These are phyloP conservation scores for Candida sp. DNA, from an alignment of 1,139 yeast genomes.

Conservation along the genomic window DNA sequence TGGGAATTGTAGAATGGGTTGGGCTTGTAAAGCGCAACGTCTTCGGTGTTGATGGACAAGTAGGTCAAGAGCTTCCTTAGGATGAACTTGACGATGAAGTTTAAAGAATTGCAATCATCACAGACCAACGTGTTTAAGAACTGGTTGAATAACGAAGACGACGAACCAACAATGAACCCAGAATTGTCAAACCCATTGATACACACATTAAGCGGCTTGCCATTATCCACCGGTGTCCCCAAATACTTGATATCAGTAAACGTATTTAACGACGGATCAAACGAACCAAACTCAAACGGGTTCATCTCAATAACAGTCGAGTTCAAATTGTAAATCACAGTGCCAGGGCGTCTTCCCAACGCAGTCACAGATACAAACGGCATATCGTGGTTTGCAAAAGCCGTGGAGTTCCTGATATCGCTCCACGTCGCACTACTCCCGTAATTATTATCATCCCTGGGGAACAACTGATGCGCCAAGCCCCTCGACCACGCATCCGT, in stretches of 20 bases:
- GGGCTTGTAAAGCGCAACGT: conserved; percentile 48
- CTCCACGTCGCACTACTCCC: conserved; percentile 35
- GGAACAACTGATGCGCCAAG: conserved; percentile 41
- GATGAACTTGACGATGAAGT: conserved; percentile 52
- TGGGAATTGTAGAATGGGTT: conserved; percentile 55
- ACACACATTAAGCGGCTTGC: conserved; percentile 55
- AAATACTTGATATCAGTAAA: conserved; percentile 41
- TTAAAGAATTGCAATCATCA: conserved; percentile 45
- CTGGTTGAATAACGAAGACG: conserved; percentile 79
- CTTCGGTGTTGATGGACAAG: conserved; percentile 42
- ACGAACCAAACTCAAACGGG: conserved; percentile 49
- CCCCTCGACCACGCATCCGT: conserved; percentile 47
- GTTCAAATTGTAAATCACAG: conserved; percentile 34
- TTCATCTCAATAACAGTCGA: conserved; percentile 45
- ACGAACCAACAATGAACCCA: conserved; percentile 81
- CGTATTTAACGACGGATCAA: conserved; percentile 41
- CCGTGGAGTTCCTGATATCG: conserved; percentile 29
- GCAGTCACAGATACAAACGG: conserved; percentile 45
- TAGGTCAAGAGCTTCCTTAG: conserved; percentile 46
- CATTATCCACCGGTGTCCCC: conserved; percentile 67
- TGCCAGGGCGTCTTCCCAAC: conserved; percentile 40
- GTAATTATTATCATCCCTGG: conserved; percentile 25
- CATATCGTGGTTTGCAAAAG: conserved; percentile 38
- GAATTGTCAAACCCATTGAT: conserved; percentile 78
- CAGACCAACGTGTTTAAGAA: conserved; percentile 63